phyloP scores from a whole-genome alignment of 2,329 filamentous ascomycete genomes.

The Pyricularia grisea region DNA sequence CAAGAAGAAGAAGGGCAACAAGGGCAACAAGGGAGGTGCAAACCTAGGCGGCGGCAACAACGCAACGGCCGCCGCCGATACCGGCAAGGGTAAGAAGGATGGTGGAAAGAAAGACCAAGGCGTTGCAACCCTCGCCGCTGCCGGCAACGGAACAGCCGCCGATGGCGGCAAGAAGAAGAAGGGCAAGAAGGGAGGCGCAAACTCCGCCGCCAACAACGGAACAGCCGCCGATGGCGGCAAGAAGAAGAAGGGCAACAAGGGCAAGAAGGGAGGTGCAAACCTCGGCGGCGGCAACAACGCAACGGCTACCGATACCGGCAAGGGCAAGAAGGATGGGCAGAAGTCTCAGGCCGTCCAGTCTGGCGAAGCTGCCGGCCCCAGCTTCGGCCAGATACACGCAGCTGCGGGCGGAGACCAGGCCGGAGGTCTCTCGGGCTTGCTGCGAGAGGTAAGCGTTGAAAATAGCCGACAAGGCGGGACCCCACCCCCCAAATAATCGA shows the following conservation, averaged over 20 bases:
- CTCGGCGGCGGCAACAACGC: background rate
- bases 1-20: background rate
- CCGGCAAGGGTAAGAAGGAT: background rate
- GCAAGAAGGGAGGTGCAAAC: too few relatives aligned
- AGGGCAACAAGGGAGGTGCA: background rate
- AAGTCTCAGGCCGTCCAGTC: too few relatives aligned
- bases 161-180: background rate
- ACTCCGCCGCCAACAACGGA: background rate
- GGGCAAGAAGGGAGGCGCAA: too few relatives aligned
- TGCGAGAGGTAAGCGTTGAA: background rate
- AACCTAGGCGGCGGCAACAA: background rate
- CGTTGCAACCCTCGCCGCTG: background rate
- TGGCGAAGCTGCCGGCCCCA: too few relatives aligned
- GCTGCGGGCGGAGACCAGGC: too few relatives aligned
- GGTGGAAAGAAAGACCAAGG: background rate
- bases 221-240: background rate
- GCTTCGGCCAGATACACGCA: too few relatives aligned
- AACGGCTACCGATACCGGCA: background rate
- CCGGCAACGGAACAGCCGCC: background rate
- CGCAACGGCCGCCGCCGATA: background rate
- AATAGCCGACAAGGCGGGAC: too few relatives aligned
- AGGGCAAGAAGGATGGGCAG: background rate
- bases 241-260: background rate
- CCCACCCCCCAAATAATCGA: too few relatives aligned
- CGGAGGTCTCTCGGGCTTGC: background rate